phyloP scores from a whole-genome alignment of 495 filamentous ascomycete genomes.

The Sordaria brevicollis region DNA sequence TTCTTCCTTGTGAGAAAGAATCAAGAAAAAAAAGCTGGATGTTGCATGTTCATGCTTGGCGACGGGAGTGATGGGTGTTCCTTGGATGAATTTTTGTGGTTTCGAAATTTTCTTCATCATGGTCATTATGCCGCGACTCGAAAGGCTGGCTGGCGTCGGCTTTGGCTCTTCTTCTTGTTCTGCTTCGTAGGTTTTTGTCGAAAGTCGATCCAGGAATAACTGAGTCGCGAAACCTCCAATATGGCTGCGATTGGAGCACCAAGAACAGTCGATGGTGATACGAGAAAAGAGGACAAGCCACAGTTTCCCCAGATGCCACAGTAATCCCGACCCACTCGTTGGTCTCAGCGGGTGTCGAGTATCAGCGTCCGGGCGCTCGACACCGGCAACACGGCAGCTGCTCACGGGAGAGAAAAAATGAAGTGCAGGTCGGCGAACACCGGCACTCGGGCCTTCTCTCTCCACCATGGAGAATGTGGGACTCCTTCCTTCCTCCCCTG shows the following conservation, averaged over 20 bases:
- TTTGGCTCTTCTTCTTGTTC: not conserved
- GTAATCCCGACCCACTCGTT: not conserved
- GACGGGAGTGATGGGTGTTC: not conserved
- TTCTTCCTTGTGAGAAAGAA: too few species aligned
- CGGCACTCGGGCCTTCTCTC: not conserved
- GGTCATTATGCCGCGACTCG: not conserved
- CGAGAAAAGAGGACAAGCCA: not conserved
- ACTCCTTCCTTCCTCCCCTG: not conserved
- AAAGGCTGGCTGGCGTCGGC: not conserved
- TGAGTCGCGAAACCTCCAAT: not conserved
- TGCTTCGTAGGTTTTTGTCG: not conserved
- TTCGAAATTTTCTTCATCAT: not conserved
- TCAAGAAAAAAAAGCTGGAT: not conserved
- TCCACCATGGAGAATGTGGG: not conserved
- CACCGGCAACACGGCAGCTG: not conserved
- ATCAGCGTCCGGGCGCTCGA: too few species aligned
- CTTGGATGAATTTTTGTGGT: not conserved
- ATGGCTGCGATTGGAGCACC: too few species aligned
- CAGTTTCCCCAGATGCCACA: not conserved
- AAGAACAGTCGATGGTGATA: too few species aligned
- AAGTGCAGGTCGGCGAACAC: not conserved
- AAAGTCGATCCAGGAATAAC: not conserved
- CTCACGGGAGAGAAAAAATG: not conserved
- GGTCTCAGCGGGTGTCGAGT: not conserved
- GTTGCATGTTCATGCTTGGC: not conserved